Conservation (phyloP, 2,329 filamentous ascomycete genomes). For the Simplicillium sp. region DNA sequence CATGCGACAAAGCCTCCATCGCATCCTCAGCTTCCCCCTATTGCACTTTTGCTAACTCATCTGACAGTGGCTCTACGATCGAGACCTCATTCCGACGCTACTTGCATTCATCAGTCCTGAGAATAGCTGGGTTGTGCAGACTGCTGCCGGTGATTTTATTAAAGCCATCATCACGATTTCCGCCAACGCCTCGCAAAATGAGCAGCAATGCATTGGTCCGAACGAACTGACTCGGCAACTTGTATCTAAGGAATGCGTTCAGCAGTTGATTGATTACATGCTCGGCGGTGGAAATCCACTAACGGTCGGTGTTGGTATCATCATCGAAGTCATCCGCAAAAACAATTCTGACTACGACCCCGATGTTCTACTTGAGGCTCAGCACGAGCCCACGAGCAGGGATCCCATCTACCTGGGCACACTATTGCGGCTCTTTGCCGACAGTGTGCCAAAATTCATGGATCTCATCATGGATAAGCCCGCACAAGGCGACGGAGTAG, state of each 20-base stretch:
- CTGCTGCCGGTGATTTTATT: conserved; percentile 91
- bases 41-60: conserved; percentile 1
- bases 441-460: conserved; percentile 92
- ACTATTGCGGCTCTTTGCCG: conserved; percentile 78
- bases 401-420: conserved; percentile 96
- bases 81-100: conserved; percentile 77
- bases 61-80: conserved; percentile 76
- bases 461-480: conserved; percentile 71
- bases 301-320: conserved; percentile 91
- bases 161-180: conserved; percentile 99
- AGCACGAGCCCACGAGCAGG: conserved; percentile 68
- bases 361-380: conserved; percentile 74
- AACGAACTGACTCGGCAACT: conserved; percentile 94
- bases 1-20: conserved; percentile 1
- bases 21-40: conserved; percentile 9
- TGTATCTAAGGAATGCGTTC: conserved; percentile 75
- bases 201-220: conserved; percentile 96
- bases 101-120: conserved; percentile 80
- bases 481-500: conserved; percentile 63
- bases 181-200: conserved; percentile 93
- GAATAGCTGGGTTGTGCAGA: conserved; percentile 83
- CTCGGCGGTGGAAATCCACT: conserved; percentile 85
- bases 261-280: conserved; percentile 85
- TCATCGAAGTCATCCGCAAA: conserved; percentile 97
- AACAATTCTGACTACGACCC: conserved; percentile 99